Evolutionary conservation across 805 yeast genomes (phyloP), one percentile per base, ranked within the genome.

Genomic region (Yarrowia yakushimensis): DNA sequence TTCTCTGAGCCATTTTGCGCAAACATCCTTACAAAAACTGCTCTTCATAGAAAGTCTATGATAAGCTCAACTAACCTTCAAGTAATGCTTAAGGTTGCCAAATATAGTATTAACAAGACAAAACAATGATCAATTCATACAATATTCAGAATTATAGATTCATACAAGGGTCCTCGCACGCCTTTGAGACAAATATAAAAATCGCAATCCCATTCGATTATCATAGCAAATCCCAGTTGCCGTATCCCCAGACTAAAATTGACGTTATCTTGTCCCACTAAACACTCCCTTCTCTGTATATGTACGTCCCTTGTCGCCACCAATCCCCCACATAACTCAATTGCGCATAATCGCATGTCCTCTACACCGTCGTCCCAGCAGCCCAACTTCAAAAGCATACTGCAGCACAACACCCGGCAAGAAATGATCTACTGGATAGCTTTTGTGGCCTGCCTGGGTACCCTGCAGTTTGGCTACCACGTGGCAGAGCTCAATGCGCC

Each of bases 401-500:
- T 52, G 31, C 59, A 33, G 15, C 9, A 11, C 42, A 48, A 31
- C 59, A 13, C 59, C n/a, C 42, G 33, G 15, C 43, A 27, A 52
- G 43, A 52, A 17, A 55, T 41, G 48, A 55, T 55, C 20, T 55
- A 39, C 61, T 55, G 61, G 61, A 63, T 66, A 20, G 70, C 67
- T 11, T 70, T 79, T 0, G 83, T 88, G 12, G 84, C 86, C 6
- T 88, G 96, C 67, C 70, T 90, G 23, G 91, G 92, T 1, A 83
- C 96, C 1, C 77, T 92, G 12, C 97, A 91, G 73, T 94, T 87
- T 73, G 99, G 99, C 1, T 90, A 88, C 72, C 98, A 94, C 72
- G 86, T 93, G 87, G 87, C 97, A 1, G 97, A 92, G 72, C 79
- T 93, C 71, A 93, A 93, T 74, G 96, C 97, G 7, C 97, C 97